These are phyloP conservation scores for Wickerhamiella qilinensis DNA, from an alignment of 805 yeast genomes.

Conservation along the genomic window DNA sequence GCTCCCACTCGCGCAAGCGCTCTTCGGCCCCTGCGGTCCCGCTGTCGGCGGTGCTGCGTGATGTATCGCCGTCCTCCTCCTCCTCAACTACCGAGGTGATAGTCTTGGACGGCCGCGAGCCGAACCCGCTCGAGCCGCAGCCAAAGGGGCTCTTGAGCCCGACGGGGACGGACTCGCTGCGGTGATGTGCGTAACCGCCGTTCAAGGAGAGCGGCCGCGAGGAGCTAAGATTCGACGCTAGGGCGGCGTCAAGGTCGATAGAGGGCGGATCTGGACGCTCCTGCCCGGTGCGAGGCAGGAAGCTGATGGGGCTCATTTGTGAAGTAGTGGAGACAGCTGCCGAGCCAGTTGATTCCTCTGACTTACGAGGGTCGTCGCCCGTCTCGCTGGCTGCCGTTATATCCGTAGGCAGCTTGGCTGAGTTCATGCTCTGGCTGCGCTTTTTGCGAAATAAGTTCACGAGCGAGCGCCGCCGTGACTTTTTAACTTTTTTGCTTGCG, in stretches of 20 bases:
- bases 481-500: not conserved
- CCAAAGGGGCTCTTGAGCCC: constrained; percentile 14
- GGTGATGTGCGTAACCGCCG: constrained; percentile 11
- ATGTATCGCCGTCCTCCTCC: constrained; percentile 10
- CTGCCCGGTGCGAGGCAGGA: too few relatives aligned
- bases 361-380: not conserved
- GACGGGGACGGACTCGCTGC: constrained; percentile 8
- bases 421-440: not conserved
- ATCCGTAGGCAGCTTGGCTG: too few relatives aligned
- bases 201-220: constrained; percentile 1
- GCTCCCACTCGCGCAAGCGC: not conserved
- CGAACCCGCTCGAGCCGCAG: constrained; percentile 6
- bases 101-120: not conserved
- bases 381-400: too few relatives aligned
- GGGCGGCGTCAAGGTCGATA: constrained; percentile 16
- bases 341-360: not conserved
- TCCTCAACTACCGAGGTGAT: constrained; percentile 17
- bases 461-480: constrained; percentile 13
- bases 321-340: not conserved
- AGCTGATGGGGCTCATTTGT: not conserved
- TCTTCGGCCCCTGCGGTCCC: not conserved
- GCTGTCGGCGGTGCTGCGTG: constrained; percentile 1
- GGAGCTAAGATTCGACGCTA: not conserved
- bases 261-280: constrained; percentile 6
- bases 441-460: constrained; percentile 7